A percentile compares a stretch with the other conserved stretches of the same genome.
These are phyloP conservation scores for Pythium brassicae DNA, from an alignment of 352 stramenopile genomes.

Conservation along the genomic window DNA sequence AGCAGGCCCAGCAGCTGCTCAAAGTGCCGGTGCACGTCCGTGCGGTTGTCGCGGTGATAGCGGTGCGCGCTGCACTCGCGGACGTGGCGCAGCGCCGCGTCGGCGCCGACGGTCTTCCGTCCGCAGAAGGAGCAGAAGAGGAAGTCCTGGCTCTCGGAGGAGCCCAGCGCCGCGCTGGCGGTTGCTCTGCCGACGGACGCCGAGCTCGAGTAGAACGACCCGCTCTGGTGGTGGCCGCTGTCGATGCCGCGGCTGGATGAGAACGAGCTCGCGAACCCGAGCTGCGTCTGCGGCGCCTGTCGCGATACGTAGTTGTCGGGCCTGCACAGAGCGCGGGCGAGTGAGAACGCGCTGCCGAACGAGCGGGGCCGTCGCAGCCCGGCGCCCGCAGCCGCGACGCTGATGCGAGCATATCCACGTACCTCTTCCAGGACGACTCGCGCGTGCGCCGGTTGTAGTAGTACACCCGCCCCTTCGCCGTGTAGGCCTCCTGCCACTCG, in stretches of 20 bases:
- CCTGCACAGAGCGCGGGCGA: slow-evolving; percentile 1
- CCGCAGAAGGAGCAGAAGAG: slow-evolving; percentile 83
- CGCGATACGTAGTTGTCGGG: slow-evolving; percentile 12
- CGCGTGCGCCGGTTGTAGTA: slow-evolving; percentile 86
- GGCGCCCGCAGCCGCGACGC: too few species aligned
- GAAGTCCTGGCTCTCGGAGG: slow-evolving; percentile 24
- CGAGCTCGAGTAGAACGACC: slow-evolving; percentile 7
- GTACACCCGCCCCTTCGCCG: slow-evolving; percentile 80
- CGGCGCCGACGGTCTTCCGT: slow-evolving; percentile 22
- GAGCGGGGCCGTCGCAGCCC: too few species aligned
- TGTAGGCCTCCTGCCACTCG: slow-evolving; percentile 84
- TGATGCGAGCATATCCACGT: not conserved
- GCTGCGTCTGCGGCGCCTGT: slow-evolving; percentile 3
- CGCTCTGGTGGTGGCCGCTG: slow-evolving; percentile 18
- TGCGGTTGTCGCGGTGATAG: slow-evolving; percentile 54
- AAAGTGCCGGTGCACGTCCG: slow-evolving; percentile 56
- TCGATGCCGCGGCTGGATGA: slow-evolving; percentile 14
- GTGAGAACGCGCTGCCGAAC: not conserved
- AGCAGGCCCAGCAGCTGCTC: slow-evolving; percentile 57
- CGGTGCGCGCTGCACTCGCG: slow-evolving; percentile 36
- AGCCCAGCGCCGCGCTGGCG: not conserved
- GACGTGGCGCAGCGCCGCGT: slow-evolving; percentile 43
- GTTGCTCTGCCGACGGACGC: not conserved
- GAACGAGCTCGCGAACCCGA: slow-evolving; percentile 4
- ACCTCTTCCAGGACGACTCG: slow-evolving; percentile 86